Conservation (phyloP, 164 flowering plant species). For the Piper longum region DNA sequence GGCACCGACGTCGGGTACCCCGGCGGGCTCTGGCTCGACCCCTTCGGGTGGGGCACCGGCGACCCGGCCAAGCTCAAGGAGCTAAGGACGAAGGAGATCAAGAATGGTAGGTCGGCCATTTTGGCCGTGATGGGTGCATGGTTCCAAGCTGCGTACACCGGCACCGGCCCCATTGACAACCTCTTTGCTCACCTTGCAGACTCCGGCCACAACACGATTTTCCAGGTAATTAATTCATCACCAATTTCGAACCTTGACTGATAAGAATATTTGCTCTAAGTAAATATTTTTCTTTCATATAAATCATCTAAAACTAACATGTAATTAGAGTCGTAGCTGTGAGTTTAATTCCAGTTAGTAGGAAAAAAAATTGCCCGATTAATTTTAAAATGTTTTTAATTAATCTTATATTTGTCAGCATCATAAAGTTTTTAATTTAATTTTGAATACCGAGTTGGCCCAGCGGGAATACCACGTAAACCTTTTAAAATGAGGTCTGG, state of each 20-base stretch:
- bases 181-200: slow-evolving; percentile 96
- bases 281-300: neutral
- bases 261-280: slow-evolving; percentile 47
- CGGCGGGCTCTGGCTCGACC: slow-evolving; percentile 97
- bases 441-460: no score
- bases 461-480: no score
- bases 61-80: slow-evolving; percentile 75
- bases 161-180: slow-evolving; percentile 95
- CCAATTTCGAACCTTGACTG: no score
- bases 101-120: slow-evolving; percentile 95
- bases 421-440: no score
- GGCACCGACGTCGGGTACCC: slow-evolving; percentile 98
- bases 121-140: slow-evolving; percentile 97
- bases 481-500: no score
- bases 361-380: no score
- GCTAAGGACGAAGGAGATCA: slow-evolving; percentile 88
- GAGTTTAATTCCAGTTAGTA: no score
- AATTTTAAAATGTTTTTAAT: no score
- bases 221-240: no score
- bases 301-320: no score
- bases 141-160: slow-evolving; percentile 87
- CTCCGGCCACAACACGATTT: slow-evolving; percentile 91
- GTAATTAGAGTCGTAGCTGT: no score
- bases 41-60: slow-evolving; percentile 84
- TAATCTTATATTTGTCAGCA: no score